Evolutionary conservation across 306 rosid species (phyloP), one percentile per base, ranked within the genome.

Genomic region (Vigna nakashimae): DNA sequence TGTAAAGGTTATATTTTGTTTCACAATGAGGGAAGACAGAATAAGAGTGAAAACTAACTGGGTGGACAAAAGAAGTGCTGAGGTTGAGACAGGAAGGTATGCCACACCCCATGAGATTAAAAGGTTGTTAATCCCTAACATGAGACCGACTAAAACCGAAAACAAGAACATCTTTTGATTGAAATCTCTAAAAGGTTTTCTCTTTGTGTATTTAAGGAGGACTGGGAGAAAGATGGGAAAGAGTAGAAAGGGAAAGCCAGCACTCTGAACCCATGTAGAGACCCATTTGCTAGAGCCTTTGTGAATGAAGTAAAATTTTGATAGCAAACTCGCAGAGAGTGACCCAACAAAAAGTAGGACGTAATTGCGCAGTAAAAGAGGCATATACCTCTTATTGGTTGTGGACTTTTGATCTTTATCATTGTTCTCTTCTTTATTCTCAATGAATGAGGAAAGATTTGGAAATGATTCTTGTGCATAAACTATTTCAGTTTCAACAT

Each of bases 271-370:
- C 88, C 91, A 92, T 4, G 93, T 90, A 0, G 92, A 89, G 8
- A 90, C 89, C 96, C 94, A 92, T 64, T 70, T 80, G 77, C 88
- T 86, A 3, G 91, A 81, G 4, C 96, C 96, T 7, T 87, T 89
- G 83, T 90, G 97, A 55, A 43, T 88, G 85, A 90, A 92, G 58
- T 90, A 92, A 82, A 73, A 92, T 58, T 90, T 92, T 0, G 93
- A 86, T 45, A 90, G 92, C 36, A 92, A 58, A 53, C 87, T 64
- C 5, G 96, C 79, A 0, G 97, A 90, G 58, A 86, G n/a, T 0
- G 92, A 85, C 3, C 97, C 96, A 1, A 89, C 62, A 64, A 92
- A 92, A 63, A 92, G 96, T 6, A 71, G 69, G 0, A 85, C 2
- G 56, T 84, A 92, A 16, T 92, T 92, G 1, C 84, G 17, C 6